Percentiles rank a stretch among this genome's conserved stretches.
These are phyloP conservation scores for Tremella mesenterica DNA, from an alignment of 768 basidiomycete genomes.

Conservation along the genomic window DNA sequence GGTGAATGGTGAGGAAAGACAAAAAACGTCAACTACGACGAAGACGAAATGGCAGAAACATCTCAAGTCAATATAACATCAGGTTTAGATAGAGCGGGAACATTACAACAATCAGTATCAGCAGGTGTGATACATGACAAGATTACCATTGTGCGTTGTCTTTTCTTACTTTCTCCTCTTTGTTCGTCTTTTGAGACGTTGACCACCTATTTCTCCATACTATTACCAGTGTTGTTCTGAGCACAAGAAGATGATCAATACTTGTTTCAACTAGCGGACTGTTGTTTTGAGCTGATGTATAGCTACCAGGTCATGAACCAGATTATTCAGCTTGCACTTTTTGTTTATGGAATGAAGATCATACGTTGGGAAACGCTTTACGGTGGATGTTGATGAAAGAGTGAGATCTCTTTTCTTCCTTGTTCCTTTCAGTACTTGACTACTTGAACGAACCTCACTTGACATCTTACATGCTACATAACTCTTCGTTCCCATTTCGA, in stretches of 20 bases:
- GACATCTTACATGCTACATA: too few relatives aligned
- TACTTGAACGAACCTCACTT: background rate
- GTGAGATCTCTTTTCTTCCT: constrained; percentile 50
- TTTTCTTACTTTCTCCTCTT: background rate
- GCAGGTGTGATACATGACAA: constrained; percentile 30
- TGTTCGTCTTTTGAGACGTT: background rate
- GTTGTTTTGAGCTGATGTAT: constrained; percentile 14
- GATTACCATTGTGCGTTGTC: constrained; percentile 37
- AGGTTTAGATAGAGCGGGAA: constrained; percentile 30
- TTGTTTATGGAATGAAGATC: constrained; percentile 84
- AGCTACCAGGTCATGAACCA: constrained; percentile 75
- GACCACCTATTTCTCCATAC: background rate
- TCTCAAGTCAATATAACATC: too few relatives aligned
- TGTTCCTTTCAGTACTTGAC: background rate
- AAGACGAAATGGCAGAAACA: too few relatives aligned
- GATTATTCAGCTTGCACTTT: constrained; percentile 85
- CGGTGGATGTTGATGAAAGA: constrained; percentile 99
- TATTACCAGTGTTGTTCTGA: too few relatives aligned
- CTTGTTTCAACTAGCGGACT: too few relatives aligned
- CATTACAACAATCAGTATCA: constrained; percentile 26
- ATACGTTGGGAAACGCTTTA: constrained; percentile 89
- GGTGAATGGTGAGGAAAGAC: background rate
- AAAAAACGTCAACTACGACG: background rate
- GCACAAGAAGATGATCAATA: too few relatives aligned
- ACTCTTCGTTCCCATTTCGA: too few relatives aligned